Evolutionary conservation across 2,329 filamentous ascomycete species (phyloP), one percentile per base, ranked within the genome.

Genomic region (Plenodomus lindquistii): DNA sequence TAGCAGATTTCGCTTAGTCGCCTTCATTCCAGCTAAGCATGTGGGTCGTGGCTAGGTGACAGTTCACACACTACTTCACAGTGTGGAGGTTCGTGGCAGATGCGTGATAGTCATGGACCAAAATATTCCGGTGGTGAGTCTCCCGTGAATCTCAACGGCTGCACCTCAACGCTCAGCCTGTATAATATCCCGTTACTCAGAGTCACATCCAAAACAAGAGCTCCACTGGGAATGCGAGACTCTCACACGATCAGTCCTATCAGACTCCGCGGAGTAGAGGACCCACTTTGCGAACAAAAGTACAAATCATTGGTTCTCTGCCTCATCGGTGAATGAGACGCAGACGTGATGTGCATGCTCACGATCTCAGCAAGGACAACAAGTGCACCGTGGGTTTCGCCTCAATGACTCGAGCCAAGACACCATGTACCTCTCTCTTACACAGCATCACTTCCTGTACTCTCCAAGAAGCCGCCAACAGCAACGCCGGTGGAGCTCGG

Each of bases 1-100:
- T 21, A 22, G 17, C n/a, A 22, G 37, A n/a, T 4, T 10, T 44
- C 42, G 42, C 22, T 15, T 44, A 44, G 18, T 21, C 15, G 36
- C 11, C 36, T 44, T 17, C 42, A 44, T 44, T 44, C 42, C 42
- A 44, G 27, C 24, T 24, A 39, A 21, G 22, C 42, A 44, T 44
- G 42, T 36, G 35, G 24, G 37, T 35, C 42, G 42, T 44, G 42
- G 22, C 36, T 10, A 44, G 16, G 34, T 44, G 42, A 44, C 42
- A 44, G 42, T 34, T 43, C 21, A 15, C 41, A 43, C 31, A 43
- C 41, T 34, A 43, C 20, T 19, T 15, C 7, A 24, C 17, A 16
- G 37, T 21, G 21, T 29, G 41, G 11, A 43, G 41, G 16, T 19
- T 42, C 41, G 21, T 19, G n/a, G 21, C 40, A 20, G n/a, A 18